Conservation (phyloP, 495 filamentous ascomycete species). For the Penicillium goetzii region DNA sequence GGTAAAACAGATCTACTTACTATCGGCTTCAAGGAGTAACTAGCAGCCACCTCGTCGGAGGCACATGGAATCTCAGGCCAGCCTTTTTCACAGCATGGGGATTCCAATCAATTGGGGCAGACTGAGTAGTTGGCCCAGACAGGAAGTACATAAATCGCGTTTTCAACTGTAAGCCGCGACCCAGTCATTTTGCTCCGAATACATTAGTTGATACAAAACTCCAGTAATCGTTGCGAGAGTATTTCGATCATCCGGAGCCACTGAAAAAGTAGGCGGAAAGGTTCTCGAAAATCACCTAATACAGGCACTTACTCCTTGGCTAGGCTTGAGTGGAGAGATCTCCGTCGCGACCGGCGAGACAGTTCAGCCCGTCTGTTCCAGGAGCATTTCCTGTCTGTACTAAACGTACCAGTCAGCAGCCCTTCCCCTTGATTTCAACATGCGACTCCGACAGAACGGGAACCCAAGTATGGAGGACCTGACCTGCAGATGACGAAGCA, state of each 20-base stretch:
- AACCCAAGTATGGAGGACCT: background rate
- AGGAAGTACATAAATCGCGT: slow-evolving; percentile 15
- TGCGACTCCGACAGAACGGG: background rate
- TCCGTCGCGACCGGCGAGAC: slow-evolving; percentile 17
- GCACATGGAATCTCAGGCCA: background rate
- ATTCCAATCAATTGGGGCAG: background rate
- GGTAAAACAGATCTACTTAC: slow-evolving; percentile 1
- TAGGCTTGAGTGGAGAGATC: slow-evolving; percentile 16
- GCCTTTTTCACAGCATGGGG: background rate
- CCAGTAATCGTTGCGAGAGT: background rate
- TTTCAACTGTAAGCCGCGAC: slow-evolving; percentile 32
- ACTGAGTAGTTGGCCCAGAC: slow-evolving; percentile 6
- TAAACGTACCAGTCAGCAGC: background rate
- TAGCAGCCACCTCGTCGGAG: background rate
- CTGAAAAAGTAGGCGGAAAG: slow-evolving; percentile 11
- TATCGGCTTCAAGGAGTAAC: slow-evolving; percentile 3
- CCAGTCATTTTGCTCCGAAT: slow-evolving; percentile 38
- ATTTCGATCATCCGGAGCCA: slow-evolving; percentile 21
- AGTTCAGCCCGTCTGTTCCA: slow-evolving; percentile 13
- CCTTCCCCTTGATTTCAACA: slow-evolving; percentile 5
- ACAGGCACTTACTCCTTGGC: slow-evolving; percentile 20
- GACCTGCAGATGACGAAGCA: background rate
- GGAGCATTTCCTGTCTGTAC: slow-evolving; percentile 4
- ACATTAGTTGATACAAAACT: slow-evolving; percentile 9
- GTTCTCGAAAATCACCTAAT: slow-evolving; percentile 31